These are phyloP conservation scores for Paramyrothecium roridum DNA, from an alignment of 2,329 filamentous ascomycete species.

Conservation along the genomic window DNA sequence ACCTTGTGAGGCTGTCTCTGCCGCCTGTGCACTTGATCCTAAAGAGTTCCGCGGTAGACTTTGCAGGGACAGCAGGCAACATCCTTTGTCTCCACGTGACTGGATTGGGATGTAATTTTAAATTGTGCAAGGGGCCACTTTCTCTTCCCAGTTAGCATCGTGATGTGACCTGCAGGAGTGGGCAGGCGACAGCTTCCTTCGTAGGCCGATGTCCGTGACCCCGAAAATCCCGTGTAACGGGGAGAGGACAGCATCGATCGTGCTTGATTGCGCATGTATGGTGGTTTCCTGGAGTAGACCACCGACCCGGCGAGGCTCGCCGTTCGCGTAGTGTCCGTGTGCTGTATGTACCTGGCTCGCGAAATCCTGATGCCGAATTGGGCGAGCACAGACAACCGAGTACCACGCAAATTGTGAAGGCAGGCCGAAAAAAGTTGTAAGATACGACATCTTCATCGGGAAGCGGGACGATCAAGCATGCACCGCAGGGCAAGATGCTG, in stretches of 20 bases:
- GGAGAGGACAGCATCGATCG: too few species aligned
- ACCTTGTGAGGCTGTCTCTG: too few species aligned
- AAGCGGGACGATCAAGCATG: slow-evolving; percentile 23
- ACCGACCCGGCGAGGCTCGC: too few species aligned
- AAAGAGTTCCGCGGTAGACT: too few species aligned
- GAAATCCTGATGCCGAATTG: too few species aligned
- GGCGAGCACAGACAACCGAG: not conserved
- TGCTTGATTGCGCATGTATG: too few species aligned
- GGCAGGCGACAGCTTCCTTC: not conserved
- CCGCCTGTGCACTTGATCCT: too few species aligned
- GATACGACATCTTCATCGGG: slow-evolving; percentile 1
- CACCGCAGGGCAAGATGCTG: not conserved
- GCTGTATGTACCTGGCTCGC: too few species aligned
- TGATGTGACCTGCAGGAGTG: not conserved
- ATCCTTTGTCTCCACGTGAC: not conserved
- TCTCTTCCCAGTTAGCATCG: not conserved
- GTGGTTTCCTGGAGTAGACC: too few species aligned
- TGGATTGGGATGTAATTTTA: not conserved
- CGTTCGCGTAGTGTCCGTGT: too few species aligned
- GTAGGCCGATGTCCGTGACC: not conserved
- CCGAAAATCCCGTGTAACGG: too few species aligned
- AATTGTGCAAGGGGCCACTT: not conserved
- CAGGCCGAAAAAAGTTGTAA: not conserved
- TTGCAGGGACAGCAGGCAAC: too few species aligned
- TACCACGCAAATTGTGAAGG: not conserved